These are phyloP conservation scores for Wickerhamomyces alni DNA, from an alignment of 805 yeast species.

Conservation along the genomic window DNA sequence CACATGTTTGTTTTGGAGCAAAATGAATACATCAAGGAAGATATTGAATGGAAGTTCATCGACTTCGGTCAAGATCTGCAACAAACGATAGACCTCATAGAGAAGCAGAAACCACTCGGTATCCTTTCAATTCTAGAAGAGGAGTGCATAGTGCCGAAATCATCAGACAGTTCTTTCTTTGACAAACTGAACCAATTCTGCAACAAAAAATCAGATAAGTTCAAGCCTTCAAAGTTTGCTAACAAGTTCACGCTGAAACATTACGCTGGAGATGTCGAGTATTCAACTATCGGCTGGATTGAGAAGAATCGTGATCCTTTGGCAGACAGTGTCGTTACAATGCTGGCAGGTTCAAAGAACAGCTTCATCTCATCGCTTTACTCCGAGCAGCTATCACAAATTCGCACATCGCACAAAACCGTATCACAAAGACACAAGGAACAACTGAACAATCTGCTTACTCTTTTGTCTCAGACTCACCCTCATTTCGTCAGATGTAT, in stretches of 20 bases:
- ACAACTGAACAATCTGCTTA: constrained; percentile 67
- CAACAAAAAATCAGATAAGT: constrained; percentile 48
- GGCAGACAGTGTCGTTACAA: constrained; percentile 61
- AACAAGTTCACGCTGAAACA: constrained; percentile 82
- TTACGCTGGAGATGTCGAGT: constrained; percentile 96
- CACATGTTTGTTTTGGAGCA: constrained; percentile 97
- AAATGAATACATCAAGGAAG: constrained; percentile 89
- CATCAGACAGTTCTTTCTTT: constrained; percentile 76
- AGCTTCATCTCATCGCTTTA: constrained; percentile 53
- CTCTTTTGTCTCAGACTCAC: constrained; percentile 69
- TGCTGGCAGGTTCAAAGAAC: constrained; percentile 54
- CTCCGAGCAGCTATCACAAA: constrained; percentile 29
- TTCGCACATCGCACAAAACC: constrained; percentile 51
- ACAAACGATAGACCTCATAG: constrained; percentile 90
- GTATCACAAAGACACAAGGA: constrained; percentile 87
- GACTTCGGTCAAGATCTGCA: constrained; percentile 95
- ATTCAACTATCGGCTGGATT: constrained; percentile 87
- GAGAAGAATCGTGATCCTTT: constrained; percentile 93
- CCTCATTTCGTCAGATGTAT: constrained; percentile 98
- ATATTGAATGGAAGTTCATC: constrained; percentile 92
- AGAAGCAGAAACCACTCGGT: constrained; percentile 67
- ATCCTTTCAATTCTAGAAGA: constrained; percentile 84
- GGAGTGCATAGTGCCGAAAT: constrained; percentile 91
- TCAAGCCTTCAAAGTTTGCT: constrained; percentile 65
- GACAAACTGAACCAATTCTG: constrained; percentile 70